phyloP scores from a whole-genome alignment of 345 rosid species.

The Eutrema japonicum region DNA sequence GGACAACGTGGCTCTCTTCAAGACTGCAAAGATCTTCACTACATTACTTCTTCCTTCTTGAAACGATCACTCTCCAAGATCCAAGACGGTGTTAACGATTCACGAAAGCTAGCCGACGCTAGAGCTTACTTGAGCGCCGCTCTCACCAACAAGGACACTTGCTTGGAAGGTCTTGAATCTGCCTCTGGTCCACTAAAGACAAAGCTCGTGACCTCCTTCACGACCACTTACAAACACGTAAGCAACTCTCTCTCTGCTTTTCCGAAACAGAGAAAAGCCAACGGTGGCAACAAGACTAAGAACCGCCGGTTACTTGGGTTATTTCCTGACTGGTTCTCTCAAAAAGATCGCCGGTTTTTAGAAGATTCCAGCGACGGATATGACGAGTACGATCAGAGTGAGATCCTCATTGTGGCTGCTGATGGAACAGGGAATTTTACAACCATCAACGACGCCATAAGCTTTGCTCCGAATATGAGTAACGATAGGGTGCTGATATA shows the following conservation, averaged over 20 bases:
- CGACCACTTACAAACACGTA: constrained; percentile 64
- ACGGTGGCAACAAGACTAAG: constrained; percentile 14
- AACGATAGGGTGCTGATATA: constrained; percentile 57
- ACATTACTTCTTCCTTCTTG: constrained; percentile 59
- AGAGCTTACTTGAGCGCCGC: constrained; percentile 76
- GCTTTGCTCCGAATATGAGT: constrained; percentile 74
- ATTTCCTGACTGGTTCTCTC: constrained; percentile 63
- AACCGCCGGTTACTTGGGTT: constrained; percentile 58
- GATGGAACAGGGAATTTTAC: constrained; percentile 84
- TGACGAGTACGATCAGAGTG: constrained; percentile 60
- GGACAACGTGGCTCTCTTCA: constrained; percentile 76
- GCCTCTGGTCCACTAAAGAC: constrained; percentile 73
- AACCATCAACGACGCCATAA: constrained; percentile 73
- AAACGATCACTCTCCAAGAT: constrained; percentile 55
- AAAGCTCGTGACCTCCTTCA: constrained; percentile 52
- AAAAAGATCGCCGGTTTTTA: constrained; percentile 58
- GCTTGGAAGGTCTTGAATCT: constrained; percentile 77
- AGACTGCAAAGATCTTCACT: constrained; percentile 83
- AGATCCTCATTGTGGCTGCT: constrained; percentile 63
- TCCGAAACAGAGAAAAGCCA: constrained; percentile 38
- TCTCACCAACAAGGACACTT: constrained; percentile 84
- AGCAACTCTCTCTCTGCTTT: constrained; percentile 79
- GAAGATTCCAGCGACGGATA: constrained; percentile 39
- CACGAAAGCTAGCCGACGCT: constrained; percentile 56
- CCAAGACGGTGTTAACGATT: constrained; percentile 36